Evolutionary conservation across 179 eudicot genomes (phyloP).

Genomic region (Patellifolia procumbens): DNA sequence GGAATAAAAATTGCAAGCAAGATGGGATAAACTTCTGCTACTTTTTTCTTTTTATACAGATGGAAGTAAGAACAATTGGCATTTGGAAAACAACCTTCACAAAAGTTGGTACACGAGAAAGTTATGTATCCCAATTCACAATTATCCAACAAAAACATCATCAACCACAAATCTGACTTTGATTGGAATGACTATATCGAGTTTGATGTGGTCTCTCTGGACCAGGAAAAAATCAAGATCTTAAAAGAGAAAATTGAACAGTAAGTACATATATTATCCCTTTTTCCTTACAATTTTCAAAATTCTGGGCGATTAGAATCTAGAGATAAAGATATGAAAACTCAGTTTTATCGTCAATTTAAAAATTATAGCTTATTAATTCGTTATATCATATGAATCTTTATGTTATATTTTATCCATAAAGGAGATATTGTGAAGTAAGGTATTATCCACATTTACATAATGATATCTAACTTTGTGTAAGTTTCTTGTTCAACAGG

Average conservation of each 20-base stretch:
- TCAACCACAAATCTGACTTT: conserved; percentile 12
- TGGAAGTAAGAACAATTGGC: conserved; percentile 16
- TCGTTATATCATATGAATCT: too few relatives aligned
- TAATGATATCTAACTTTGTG: neutral
- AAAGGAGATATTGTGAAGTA: neutral
- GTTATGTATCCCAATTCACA: conserved; percentile 15
- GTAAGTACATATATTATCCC: neutral
- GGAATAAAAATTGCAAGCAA: too few relatives aligned
- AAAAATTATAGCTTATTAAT: too few relatives aligned
- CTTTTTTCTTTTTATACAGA: neutral
- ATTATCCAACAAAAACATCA: neutral
- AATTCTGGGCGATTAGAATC: too few relatives aligned
- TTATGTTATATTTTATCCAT: too few relatives aligned
- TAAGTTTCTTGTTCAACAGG: neutral
- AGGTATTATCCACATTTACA: neutral
- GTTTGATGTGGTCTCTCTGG: neutral
- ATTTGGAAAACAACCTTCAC: conserved; percentile 19
- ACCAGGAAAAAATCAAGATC: neutral
- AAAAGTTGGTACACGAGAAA: neutral
- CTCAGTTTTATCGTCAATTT: too few relatives aligned
- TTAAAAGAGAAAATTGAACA: neutral
- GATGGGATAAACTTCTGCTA: neutral
- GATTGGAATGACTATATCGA: conserved; percentile 9
- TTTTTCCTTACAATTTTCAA: too few relatives aligned
- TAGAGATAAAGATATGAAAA: too few relatives aligned